phyloP scores from a whole-genome alignment of 495 filamentous ascomycete species.

The Oidiodendron maius region DNA sequence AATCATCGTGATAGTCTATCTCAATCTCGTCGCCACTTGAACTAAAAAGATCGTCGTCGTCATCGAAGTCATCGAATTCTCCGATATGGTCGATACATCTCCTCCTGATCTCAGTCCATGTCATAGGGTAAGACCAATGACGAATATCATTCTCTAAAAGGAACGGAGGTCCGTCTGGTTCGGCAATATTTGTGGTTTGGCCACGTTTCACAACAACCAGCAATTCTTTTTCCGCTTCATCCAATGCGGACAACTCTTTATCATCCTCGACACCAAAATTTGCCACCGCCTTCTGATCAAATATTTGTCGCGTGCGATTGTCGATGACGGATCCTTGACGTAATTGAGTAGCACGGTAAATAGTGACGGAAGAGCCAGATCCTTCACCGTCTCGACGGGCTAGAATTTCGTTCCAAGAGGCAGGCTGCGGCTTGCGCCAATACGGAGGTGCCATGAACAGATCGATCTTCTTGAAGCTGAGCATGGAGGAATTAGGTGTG shows the following conservation, averaged over 20 bases:
- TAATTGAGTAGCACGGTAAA: neutral
- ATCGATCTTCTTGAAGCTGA: slow-evolving; percentile 11
- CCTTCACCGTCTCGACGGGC: slow-evolving; percentile 11
- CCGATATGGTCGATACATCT: neutral
- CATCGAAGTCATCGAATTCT: neutral
- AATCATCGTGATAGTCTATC: neutral
- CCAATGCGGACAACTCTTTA: neutral
- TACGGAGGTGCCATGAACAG: slow-evolving; percentile 6
- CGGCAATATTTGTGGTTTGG: slow-evolving; percentile 11
- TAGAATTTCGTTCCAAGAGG: slow-evolving; percentile 11
- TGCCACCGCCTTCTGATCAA: neutral
- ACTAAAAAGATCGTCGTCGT: neutral
- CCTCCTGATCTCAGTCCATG: neutral
- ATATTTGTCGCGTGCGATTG: neutral
- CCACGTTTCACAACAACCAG: slow-evolving; percentile 21
- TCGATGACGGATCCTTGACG: neutral
- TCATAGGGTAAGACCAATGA: slow-evolving; percentile 5
- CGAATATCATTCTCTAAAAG: slow-evolving; percentile 16
- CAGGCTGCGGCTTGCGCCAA: slow-evolving; percentile 15
- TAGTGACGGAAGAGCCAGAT: slow-evolving; percentile 6
- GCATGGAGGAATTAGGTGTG: slow-evolving; percentile 19
- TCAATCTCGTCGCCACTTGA: neutral
- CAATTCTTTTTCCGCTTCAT: slow-evolving; percentile 15
- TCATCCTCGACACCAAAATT: slow-evolving; percentile 2
- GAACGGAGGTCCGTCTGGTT: slow-evolving; percentile 14